Conservation (phyloP, 768 basidiomycete species). For the Amyloporia xantha region DNA sequence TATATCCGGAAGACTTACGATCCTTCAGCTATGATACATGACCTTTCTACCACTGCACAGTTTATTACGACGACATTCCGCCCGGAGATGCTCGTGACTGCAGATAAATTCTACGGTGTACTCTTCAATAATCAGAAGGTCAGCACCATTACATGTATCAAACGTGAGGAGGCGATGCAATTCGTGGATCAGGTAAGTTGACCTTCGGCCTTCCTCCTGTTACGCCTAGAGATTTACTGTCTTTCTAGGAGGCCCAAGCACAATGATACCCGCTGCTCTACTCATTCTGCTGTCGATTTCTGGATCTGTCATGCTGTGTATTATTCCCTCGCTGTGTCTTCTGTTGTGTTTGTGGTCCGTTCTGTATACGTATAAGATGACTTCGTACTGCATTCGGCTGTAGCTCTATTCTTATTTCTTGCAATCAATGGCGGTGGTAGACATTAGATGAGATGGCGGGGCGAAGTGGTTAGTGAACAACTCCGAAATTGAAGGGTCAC, state of each 20-base stretch:
- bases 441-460: no score
- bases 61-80: constrained; percentile 99
- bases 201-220: not conserved
- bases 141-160: constrained; percentile 81
- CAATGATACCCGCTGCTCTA: constrained; percentile 31
- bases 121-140: constrained; percentile 95
- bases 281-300: constrained; percentile 11
- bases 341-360: no score
- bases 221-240: not conserved
- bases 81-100: constrained; percentile 92
- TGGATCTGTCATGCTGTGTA: not conserved
- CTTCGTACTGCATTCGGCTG: no score
- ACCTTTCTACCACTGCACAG: constrained; percentile 79
- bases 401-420: no score
- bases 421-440: no score
- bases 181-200: constrained; percentile 80
- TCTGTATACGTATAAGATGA: no score
- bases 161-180: constrained; percentile 84
- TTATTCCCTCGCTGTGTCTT: not conserved
- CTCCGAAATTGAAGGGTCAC: no score
- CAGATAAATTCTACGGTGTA: constrained; percentile 97
- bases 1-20: not conserved
- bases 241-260: constrained; percentile 40
- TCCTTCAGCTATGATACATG: constrained; percentile 82
- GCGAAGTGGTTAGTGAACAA: no score